Base-by-base conservation (phyloP, 352 stramenopile species). In the Phytopythium montanum region DNA sequence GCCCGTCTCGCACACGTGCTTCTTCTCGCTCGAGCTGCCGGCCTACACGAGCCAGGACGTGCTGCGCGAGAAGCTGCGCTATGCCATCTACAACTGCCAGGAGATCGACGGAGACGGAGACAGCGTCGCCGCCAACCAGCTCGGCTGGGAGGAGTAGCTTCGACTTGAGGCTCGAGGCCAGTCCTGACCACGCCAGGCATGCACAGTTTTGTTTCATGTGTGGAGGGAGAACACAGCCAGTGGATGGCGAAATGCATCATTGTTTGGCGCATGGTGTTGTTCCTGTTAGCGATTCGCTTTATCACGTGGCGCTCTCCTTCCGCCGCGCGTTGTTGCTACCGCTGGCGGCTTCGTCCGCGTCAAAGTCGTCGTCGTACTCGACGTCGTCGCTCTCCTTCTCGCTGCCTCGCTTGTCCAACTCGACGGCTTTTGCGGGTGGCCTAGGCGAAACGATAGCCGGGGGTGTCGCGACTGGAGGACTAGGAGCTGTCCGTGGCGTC, bases 1-100 rank as follows among this genome's bases (percentile, higher is more conserved):
- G 41, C 97, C 97, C 8, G 96, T 98, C 61, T 91, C 96, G 26
- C 97, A 98, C 64, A 99, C 97, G n/a, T 99, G 97, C 69, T 99
- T 99, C 77, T 99, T 99, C 69, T 96, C 91, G 7, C 76, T 99
- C 33, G 94, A 96, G 33, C 64, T 99, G 25, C 97, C 97, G 18
- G 65, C 85, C 41, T 99, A 99, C 70, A 97, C 89, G 41, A 95
- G 72, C 48, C 65, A 87, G 34, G 60, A 75, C 31, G 73, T 96
- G 8, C 64, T 96, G 38, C 63, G 72, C 18, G 78, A 89, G 42
- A 94, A 92, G 62, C 60, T 98, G 25, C 61, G 90, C 16, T 97
- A 97, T 53, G 91, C 92, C 33, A 97, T 98, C 50, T 94, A 95
- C 71, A 97, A 97, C 66, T 98, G 91, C 72, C 86, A 93, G 61